Base-by-base conservation (phyloP, 2,329 filamentous ascomycete species). In the Camillea tinctor region DNA sequence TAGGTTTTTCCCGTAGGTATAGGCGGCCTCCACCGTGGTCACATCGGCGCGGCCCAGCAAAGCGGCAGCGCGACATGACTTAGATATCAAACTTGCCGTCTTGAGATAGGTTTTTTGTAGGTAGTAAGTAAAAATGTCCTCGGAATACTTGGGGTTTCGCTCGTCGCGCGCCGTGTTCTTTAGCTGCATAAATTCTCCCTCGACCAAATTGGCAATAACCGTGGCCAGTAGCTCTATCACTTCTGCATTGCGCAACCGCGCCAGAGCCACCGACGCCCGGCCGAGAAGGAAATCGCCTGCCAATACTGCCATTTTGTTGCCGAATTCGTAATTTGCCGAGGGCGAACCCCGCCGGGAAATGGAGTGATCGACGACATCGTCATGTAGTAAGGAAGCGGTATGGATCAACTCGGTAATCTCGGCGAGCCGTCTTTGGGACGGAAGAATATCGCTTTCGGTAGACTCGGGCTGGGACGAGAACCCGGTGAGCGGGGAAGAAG, bases 161-260 rank as follows among this genome's bases (percentile, higher is more conserved):
- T 98, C 94, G 73, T 97, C 94, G 66, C 86, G 83, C 52, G 91
- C 91, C 1, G 95, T 98, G 77, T 99, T 99, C 80, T 97, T 96
- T 69, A 99, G 81, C 80, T 99, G 95, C 95, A 99, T 99, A 80
- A 99, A 98, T 77, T 99, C 95, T 72, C 95, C 95, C 79, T 99
- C 95, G 20, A 99, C 93, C 23, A 99, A 81, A 74, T 99, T 99
- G 51, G 95, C 94, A 68, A 99, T 98, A 50, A 98, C 95, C 0
- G 94, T 98, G 3, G 95, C 93, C 26, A 99, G 81, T 7, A 99
- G 84, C 79, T 99, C 95, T 8, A 93, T 92, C 2, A 99, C 95
- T 76, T 99, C 95, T 50, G 93, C 90, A 72, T 99, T 92, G 30
- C 94, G 87, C 60, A 99, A 80, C 50, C 95, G 88, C 15, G 95